Base-by-base conservation (phyloP, 768 basidiomycete genomes). In the Suillus cothurnatus region DNA sequence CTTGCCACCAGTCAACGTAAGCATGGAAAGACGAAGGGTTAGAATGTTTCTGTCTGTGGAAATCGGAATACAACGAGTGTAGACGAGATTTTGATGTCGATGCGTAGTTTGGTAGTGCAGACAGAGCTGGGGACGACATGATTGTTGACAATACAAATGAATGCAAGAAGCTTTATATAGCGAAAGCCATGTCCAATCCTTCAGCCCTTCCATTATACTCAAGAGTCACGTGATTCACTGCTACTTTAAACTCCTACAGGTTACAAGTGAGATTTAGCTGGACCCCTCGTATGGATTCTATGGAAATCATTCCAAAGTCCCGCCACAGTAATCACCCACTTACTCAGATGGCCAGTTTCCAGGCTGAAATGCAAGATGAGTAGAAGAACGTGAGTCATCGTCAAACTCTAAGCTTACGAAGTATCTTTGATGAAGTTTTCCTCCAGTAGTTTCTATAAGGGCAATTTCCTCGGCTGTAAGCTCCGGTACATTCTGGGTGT, bases 1-100 rank as follows among this genome's bases (percentile, higher is more conserved):
- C 78, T 39, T 85, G 86, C 96, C 96, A 98, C 95, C 95, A 98
- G 62, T 89, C 86, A 36, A 94, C 80, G 71, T 93, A 92, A 14
- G 93, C 86, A 58, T 86, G 78, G 74, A 89, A 97, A 5, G 93
- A 89, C 2, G 90, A 84, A 0, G 94, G 91, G 74, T 98, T 96
- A 1, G 93, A 90, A 57, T 86, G 80, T 70, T 91, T 93, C 77
- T 96, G 94, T 15, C 88, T 82, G 0, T 92, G 87, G 64, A 96
- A 88, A 72, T 96, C 94, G 9, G 95, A 91, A 77, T 96, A 98
- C 8, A 98, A 81, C 0, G 94, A 87, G 67, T 91, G 88, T 0
- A 94, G 81, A 9, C 92, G 87, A 28, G 84, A 71, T 12, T 71
- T 76, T 19, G 78, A 74, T 3, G 71, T 77, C 12, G 73, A 70